A percentile compares a stretch with the other conserved stretches of the same genome.
These are phyloP conservation scores for Xylaria hypoxylon DNA, from an alignment of 2,329 filamentous ascomycete genomes.

Conservation along the genomic window DNA sequence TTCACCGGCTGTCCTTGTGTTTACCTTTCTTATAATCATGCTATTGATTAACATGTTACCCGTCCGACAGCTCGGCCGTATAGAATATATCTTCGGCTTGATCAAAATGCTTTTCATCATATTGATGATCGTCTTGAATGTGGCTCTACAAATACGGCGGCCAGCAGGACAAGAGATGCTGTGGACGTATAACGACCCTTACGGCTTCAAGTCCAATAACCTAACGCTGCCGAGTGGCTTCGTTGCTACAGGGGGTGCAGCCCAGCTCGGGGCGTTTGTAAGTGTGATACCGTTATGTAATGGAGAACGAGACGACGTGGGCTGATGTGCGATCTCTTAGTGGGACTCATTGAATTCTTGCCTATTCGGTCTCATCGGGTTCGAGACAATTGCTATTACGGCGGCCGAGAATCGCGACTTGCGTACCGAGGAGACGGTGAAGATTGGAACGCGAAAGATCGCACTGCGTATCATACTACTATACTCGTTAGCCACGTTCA, in stretches of 20 bases:
- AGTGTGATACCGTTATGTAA: background rate
- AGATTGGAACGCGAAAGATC: slow-evolving; percentile 52
- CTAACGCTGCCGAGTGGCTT: slow-evolving; percentile 48
- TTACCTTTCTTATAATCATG: slow-evolving; percentile 23
- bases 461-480: slow-evolving; percentile 56
- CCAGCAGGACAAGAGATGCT: slow-evolving; percentile 45
- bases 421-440: slow-evolving; percentile 57
- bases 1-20: slow-evolving; percentile 21
- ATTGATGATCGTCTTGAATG: slow-evolving; percentile 45
- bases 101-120: slow-evolving; percentile 23
- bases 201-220: slow-evolving; percentile 47
- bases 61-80: slow-evolving; percentile 19
- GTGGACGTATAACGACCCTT: slow-evolving; percentile 53
- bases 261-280: slow-evolving; percentile 50
- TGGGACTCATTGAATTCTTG: slow-evolving; percentile 57
- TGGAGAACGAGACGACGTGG: background rate
- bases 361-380: slow-evolving; percentile 72
- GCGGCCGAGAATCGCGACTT: slow-evolving; percentile 62
- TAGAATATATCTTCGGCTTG: slow-evolving; percentile 23
- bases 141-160: slow-evolving; percentile 52
- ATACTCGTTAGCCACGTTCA: slow-evolving; percentile 57
- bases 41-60: slow-evolving; percentile 24
- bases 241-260: slow-evolving; percentile 45
- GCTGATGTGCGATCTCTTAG: slow-evolving; percentile 1
- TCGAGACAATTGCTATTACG: slow-evolving; percentile 87